Conservation (phyloP, 257 asterid species). For the Nicotiana tabacum region DNA sequence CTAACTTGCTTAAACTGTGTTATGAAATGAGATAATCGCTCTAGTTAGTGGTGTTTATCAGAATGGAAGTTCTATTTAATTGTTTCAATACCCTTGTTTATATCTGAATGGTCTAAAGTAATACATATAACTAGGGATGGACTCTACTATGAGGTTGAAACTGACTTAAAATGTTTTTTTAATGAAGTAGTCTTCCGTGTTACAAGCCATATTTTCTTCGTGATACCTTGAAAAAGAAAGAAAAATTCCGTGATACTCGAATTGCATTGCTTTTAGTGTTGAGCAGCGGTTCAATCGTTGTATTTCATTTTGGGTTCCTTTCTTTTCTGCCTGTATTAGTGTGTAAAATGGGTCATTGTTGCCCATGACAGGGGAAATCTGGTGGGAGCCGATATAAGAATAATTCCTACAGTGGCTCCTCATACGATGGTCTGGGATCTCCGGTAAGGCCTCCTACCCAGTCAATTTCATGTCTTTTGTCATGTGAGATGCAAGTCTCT, state of each 20-base stretch:
- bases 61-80: not conserved
- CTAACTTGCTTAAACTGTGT: not conserved
- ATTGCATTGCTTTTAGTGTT: not conserved
- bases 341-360: not conserved
- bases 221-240: not conserved
- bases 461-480: slow-evolving; percentile 9
- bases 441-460: slow-evolving; percentile 48
- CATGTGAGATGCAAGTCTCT: slow-evolving; percentile 13
- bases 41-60: not conserved
- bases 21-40: not conserved
- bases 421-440: slow-evolving; percentile 62
- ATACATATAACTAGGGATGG: not conserved
- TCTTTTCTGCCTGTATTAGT: slow-evolving; percentile 1
- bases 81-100: not conserved
- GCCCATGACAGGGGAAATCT: slow-evolving; percentile 56
- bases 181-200: not conserved
- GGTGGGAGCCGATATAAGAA: slow-evolving; percentile 60
- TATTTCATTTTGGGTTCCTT: slow-evolving; percentile 6
- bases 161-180: not conserved
- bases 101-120: not conserved
- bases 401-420: slow-evolving; percentile 27
- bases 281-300: not conserved
- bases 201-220: not conserved
- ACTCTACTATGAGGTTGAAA: not conserved
- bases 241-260: not conserved